These are phyloP conservation scores for Trichoderma pleuroti DNA, from an alignment of 2,329 filamentous ascomycete genomes.

Conservation along the genomic window DNA sequence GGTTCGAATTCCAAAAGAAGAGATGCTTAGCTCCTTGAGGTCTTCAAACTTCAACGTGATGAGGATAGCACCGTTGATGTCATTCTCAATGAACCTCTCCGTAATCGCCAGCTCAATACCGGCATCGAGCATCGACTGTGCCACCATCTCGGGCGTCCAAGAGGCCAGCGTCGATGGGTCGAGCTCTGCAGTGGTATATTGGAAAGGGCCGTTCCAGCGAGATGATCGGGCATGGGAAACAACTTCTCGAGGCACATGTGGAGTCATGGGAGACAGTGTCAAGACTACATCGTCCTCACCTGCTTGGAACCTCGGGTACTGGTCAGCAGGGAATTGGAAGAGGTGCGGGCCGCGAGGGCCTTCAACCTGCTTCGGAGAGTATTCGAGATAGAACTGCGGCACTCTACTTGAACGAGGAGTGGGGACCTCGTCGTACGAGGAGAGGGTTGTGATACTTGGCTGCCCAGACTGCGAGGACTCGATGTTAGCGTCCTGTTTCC, in stretches of 20 bases:
- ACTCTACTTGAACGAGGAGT: constrained; percentile 69
- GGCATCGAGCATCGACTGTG: constrained; percentile 80
- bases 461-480: constrained; percentile 55
- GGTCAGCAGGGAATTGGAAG: constrained; percentile 67
- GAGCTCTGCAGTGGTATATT: constrained; percentile 54
- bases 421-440: constrained; percentile 77
- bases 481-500: not conserved
- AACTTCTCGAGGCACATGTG: constrained; percentile 51
- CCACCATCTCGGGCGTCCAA: constrained; percentile 75
- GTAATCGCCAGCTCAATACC: constrained; percentile 75
- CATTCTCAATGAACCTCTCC: constrained; percentile 83
- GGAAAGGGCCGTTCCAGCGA: constrained; percentile 50
- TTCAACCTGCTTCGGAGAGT: constrained; percentile 63
- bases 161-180: constrained; percentile 56
- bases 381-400: constrained; percentile 58
- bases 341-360: constrained; percentile 84
- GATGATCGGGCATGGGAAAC: constrained; percentile 26
- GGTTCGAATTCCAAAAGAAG: constrained; percentile 76
- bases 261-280: constrained; percentile 70
- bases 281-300: constrained; percentile 51
- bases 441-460: constrained; percentile 79
- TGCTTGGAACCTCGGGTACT: constrained; percentile 19
- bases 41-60: constrained; percentile 91
- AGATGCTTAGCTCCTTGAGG: constrained; percentile 74
- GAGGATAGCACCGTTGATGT: constrained; percentile 84